Evolutionary conservation across 2,329 filamentous ascomycete species (phyloP).

Genomic region (Penicillium sp.): DNA sequence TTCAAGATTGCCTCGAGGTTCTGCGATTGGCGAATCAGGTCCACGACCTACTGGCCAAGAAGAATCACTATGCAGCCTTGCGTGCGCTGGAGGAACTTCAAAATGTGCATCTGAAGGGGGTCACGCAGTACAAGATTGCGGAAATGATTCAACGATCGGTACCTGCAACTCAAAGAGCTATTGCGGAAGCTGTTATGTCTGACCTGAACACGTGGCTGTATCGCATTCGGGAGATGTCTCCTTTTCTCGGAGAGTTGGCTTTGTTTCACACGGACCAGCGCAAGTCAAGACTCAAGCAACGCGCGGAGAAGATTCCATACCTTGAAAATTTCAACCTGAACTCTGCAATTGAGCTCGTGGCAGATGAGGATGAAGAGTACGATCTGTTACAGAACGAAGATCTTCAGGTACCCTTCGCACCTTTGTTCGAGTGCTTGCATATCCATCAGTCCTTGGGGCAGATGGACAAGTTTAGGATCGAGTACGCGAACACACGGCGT

Average conservation of each 20-base stretch:
- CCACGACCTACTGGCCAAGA: slow-evolving; percentile 86
- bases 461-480: slow-evolving; percentile 83
- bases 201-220: slow-evolving; percentile 97
- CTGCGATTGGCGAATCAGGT: slow-evolving; percentile 91
- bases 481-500: slow-evolving; percentile 89
- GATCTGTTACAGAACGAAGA: slow-evolving; percentile 96
- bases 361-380: slow-evolving; percentile 93
- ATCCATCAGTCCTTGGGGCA: slow-evolving; percentile 95
- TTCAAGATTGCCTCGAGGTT: slow-evolving; percentile 90
- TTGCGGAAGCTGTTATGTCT: slow-evolving; percentile 94
- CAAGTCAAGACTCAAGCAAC: slow-evolving; percentile 78
- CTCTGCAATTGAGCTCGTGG: slow-evolving; percentile 92
- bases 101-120: slow-evolving; percentile 92
- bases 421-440: slow-evolving; percentile 90
- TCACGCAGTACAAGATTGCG: slow-evolving; percentile 91
- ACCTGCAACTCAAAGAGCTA: slow-evolving; percentile 85
- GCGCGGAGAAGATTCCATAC: slow-evolving; percentile 74
- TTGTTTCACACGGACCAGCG: slow-evolving; percentile 95
- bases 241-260: slow-evolving; percentile 92
- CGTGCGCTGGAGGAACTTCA: slow-evolving; percentile 94
- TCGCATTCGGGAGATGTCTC: slow-evolving; percentile 90
- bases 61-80: slow-evolving; percentile 93
- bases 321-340: slow-evolving; percentile 87
- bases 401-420: slow-evolving; percentile 90
- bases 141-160: slow-evolving; percentile 96